Base-by-base conservation (phyloP, 2,329 filamentous ascomycete species). In the Teratosphaeria viscida region DNA sequence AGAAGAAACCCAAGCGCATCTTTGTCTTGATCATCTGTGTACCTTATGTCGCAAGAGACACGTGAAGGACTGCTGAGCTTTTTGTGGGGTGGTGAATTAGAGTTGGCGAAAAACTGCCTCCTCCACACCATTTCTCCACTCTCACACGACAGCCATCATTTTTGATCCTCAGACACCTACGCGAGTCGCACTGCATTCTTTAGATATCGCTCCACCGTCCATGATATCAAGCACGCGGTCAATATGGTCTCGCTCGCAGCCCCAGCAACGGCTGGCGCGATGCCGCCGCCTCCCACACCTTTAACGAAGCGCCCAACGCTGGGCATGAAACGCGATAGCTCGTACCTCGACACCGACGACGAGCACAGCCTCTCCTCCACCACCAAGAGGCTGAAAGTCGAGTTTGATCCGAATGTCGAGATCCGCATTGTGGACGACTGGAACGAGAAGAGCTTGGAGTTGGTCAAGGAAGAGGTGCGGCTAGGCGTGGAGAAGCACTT, bases 381-480 rank as follows among this genome's bases (percentile, higher is more conserved):
- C 39, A 70, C 69, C 49, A 81, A 81, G 66, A 72, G 72, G 61
- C 72, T 74, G 43, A 76, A 74, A 57, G 79, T 81, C 29, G 76
- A 77, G 0, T 81, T 81, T 62, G 73, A 78, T 59, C 75, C 77
- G 52, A 74, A 77, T 55, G 74, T 79, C 56, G 74, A 80, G 60
- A 72, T 80, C 34, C 72, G 71, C 54, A 74, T 78, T 61, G 69
- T 77, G 57, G 75, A 77, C 57, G 74, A 76, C 59, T 74, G 72
- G 60, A 73, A 72, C 60, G 79, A 81, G 63, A 84, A 84, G 73
- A 80, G 78, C 60, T 72, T 77, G 59, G 79, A 82, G 54, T 75
- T 86, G 55, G 78, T 86, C 57, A 80, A 80, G 57, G 83, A 86
- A 69, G 83, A 86, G 69, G 82, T 86, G 26, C 78, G 81, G 63